Evolutionary conservation across 495 filamentous ascomycete species (phyloP).

Genomic region (Neurospora discreta): DNA sequence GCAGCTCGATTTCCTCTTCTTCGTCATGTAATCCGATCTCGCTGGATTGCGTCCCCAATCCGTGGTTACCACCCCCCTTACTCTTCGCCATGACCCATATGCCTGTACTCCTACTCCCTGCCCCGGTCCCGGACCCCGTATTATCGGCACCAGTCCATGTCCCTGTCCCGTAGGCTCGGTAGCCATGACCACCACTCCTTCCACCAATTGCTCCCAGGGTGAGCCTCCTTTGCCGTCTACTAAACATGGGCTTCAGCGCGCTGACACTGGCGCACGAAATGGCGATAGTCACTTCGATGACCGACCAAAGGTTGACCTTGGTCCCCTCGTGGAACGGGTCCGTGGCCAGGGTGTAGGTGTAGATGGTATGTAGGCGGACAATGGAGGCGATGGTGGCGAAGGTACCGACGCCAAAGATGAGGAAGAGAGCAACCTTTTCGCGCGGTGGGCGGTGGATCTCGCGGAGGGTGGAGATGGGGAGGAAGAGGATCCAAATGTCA

Average conservation of each 20-base stretch:
- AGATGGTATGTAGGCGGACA: constrained; percentile 33
- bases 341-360: constrained; percentile 20
- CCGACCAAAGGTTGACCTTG: constrained; percentile 31
- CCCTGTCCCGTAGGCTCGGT: not conserved
- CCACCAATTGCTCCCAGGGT: not conserved
- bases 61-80: not conserved
- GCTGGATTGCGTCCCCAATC: not conserved
- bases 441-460: constrained; percentile 27
- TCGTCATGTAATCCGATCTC: not conserved
- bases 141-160: not conserved
- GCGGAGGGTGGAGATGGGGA: constrained; percentile 39
- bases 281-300: constrained; percentile 39
- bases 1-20: not conserved
- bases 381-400: constrained; percentile 33
- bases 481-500: constrained; percentile 40
- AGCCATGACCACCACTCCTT: not conserved
- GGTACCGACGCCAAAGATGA: constrained; percentile 38
- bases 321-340: constrained; percentile 25
- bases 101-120: not conserved
- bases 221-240: constrained; percentile 7
- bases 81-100: not conserved
- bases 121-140: not conserved
- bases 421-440: constrained; percentile 36
- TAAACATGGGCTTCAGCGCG: constrained; percentile 33
- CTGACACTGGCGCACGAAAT: constrained; percentile 41